A percentile compares a stretch with the other conserved stretches of the same genome.
Conservation (phyloP, 306 rosid species). For the Malus sieversii region DNA sequence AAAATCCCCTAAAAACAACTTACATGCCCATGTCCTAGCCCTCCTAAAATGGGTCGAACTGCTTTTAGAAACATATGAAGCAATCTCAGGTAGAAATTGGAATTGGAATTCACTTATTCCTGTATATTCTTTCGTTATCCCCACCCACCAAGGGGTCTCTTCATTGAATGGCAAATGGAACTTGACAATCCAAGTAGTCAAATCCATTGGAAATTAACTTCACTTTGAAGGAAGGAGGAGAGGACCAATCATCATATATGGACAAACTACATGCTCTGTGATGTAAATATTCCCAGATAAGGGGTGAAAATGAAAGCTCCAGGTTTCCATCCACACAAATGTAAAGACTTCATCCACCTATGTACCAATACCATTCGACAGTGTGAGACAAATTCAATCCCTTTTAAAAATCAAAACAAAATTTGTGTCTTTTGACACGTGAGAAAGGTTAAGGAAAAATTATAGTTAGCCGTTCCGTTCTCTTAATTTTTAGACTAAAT, state of each 20-base stretch:
- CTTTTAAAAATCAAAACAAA: constrained; percentile 1
- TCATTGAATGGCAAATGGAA: neutral
- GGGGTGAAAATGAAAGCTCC: constrained; percentile 29
- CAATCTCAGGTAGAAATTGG: neutral
- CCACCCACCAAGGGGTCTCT: neutral
- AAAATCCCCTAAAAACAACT: too few species aligned
- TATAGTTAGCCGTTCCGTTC: too few species aligned
- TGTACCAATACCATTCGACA: neutral
- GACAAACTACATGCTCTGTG: constrained; percentile 1
- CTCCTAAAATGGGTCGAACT: too few species aligned
- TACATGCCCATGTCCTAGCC: too few species aligned
- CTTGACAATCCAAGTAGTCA: constrained; percentile 16
- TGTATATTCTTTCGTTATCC: too few species aligned
- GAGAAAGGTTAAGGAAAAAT: too few species aligned
- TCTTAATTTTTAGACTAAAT: too few species aligned
- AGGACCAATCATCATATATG: constrained; percentile 16
- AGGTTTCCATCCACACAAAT: constrained; percentile 16
- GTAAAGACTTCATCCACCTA: neutral
- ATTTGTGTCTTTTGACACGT: neutral
- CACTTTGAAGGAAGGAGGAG: constrained; percentile 11
- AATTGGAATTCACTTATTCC: neutral
- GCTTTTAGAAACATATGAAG: neutral
- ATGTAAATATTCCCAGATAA: constrained; percentile 8
- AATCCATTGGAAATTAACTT: constrained; percentile 24
- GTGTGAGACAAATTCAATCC: neutral